phyloP scores from a whole-genome alignment of 495 filamentous ascomycete genomes.

The Podospora anserina region DNA sequence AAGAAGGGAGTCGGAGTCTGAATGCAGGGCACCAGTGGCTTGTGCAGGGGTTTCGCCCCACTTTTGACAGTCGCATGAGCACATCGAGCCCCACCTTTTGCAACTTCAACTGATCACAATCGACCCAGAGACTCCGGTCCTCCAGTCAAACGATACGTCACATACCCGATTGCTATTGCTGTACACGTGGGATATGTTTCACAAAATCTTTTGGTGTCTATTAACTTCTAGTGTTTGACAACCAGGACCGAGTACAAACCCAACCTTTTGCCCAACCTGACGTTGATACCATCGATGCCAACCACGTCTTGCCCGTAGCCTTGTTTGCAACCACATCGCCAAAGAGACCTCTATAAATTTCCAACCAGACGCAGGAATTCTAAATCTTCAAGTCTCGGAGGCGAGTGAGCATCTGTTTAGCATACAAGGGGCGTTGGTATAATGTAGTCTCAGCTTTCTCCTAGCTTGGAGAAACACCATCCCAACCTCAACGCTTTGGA shows the following conservation, averaged over 20 bases:
- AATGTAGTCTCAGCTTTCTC: too few relatives aligned
- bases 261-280: background rate
- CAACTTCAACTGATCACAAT: background rate
- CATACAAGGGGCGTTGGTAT: too few relatives aligned
- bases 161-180: background rate
- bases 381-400: too few relatives aligned
- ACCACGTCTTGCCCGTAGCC: background rate
- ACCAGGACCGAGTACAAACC: background rate
- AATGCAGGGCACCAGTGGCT: background rate
- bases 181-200: background rate
- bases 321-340: background rate
- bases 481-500: too few relatives aligned
- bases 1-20: background rate
- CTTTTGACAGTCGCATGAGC: too few relatives aligned
- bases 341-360: too few relatives aligned
- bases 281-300: background rate
- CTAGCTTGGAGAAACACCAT: too few relatives aligned
- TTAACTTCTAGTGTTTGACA: background rate
- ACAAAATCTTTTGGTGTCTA: background rate
- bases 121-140: background rate
- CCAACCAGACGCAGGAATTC: too few relatives aligned
- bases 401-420: too few relatives aligned
- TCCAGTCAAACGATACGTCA: background rate
- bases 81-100: background rate
- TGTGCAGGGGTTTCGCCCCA: background rate